Percentiles rank a stretch among this genome's conserved stretches.
These are phyloP conservation scores for Sisymbrium irio DNA, from an alignment of 345 rosid genomes.

Conservation along the genomic window DNA sequence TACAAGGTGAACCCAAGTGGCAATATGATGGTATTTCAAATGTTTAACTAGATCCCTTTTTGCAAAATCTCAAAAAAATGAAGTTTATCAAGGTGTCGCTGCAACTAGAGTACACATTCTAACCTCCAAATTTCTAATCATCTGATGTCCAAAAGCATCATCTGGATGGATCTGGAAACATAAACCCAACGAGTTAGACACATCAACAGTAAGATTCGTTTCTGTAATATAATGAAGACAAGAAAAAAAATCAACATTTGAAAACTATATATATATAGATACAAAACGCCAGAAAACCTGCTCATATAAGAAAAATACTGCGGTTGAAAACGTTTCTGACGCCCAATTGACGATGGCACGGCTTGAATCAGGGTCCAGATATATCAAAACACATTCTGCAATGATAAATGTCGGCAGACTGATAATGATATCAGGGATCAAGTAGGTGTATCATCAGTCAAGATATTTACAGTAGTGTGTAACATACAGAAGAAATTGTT, in stretches of 20 bases:
- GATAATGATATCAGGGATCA: slow-evolving; percentile 61
- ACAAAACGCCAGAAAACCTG: slow-evolving; percentile 51
- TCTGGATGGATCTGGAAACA: slow-evolving; percentile 79
- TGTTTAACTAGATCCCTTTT: background rate
- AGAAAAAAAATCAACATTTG: background rate
- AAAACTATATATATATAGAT: background rate
- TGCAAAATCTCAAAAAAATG: background rate
- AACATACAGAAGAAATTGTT: background rate
- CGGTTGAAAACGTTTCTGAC: slow-evolving; percentile 64
- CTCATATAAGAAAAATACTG: slow-evolving; percentile 89
- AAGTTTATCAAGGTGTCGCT: background rate
- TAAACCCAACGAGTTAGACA: slow-evolving; percentile 22
- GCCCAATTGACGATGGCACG: slow-evolving; percentile 79
- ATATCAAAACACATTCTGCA: slow-evolving; percentile 98
- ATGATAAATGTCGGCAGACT: slow-evolving; percentile 96
- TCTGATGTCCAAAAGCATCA: slow-evolving; percentile 98
- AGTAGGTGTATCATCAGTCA: slow-evolving; percentile 30
- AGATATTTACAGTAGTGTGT: background rate
- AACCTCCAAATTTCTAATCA: slow-evolving; percentile 97
- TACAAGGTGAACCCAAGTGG: background rate
- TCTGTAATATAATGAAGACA: slow-evolving; percentile 7
- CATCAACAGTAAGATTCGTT: slow-evolving; percentile 5
- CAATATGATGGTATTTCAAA: background rate
- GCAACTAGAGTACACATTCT: slow-evolving; percentile 17
- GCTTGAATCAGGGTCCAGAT: slow-evolving; percentile 92